Evolutionary conservation across 2,329 filamentous ascomycete genomes (phyloP), one percentile per base, ranked within the genome.

Genomic region (Mariannaea elegans): DNA sequence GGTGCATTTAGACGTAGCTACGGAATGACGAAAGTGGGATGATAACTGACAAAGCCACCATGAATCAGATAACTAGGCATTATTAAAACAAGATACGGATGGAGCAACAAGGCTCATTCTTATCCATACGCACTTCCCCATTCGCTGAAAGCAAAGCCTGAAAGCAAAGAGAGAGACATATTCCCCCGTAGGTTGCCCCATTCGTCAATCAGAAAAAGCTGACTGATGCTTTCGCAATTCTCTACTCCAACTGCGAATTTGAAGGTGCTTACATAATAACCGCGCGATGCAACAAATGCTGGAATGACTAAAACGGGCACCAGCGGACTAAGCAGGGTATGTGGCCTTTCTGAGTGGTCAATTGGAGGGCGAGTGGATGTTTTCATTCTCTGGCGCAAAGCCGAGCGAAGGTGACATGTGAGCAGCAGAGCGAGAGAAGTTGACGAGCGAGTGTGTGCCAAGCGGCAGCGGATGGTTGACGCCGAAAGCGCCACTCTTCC

Each of bases 211-310:
- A 45, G 36, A 24, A 48, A 34, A 4, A 41, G 67, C 65, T 70
- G 67, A 70, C 67, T 70, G 67, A 69, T 69, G 67, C 65, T 69
- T 62, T 66, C 64, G 47, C 63, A 70, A 69, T 69, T 63, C 51
- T 39, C 47, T 23, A 55, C 57, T 56, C 38, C 27, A 52, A 62
- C 39, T 44, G 49, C 59, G 54, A 45, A 59, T 62, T 59, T 7
- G 18, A 21, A n/a, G 51, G 31, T 18, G 65, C 56, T 70, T 68
- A 70, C 62, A 65, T 69, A 69, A 68, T 61, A 54, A 49, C 39
- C 44, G 36, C 46, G 46, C 34, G 36, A 58, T 14, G 14, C 14
- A 19, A 48, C 38, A 45, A 59, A 59, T 59, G 44, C 63, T 50
- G 51, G 45, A 27, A 27, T 5, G 24, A 6, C 24, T 9, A 41